Conservation (phyloP, 2,329 filamentous ascomycete genomes). For the Sporothrix phasma region DNA sequence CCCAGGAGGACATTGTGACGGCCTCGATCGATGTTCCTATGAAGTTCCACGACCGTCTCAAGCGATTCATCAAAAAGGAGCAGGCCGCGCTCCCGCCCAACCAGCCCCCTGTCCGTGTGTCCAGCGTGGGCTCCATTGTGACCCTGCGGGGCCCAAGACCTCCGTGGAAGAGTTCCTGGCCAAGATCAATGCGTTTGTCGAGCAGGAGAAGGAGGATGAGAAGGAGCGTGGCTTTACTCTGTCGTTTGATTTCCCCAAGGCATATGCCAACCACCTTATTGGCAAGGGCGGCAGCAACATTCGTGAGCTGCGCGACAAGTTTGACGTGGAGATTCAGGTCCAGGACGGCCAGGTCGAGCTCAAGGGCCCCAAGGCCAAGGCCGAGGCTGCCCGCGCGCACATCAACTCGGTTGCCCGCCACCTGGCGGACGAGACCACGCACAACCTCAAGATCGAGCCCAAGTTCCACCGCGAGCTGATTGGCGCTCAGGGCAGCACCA, state of each 20-base stretch:
- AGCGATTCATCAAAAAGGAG: constrained; percentile 55
- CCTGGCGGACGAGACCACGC: constrained; percentile 82
- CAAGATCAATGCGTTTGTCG: constrained; percentile 70
- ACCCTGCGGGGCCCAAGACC: constrained; percentile 63
- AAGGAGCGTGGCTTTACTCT: constrained; percentile 82
- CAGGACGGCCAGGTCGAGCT: constrained; percentile 91
- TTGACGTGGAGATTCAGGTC: constrained; percentile 71
- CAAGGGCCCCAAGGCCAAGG: constrained; percentile 91
- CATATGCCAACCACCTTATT: constrained; percentile 78
- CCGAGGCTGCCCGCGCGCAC: constrained; percentile 72
- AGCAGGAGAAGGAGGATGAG: constrained; percentile 84
- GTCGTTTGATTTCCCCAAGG: constrained; percentile 87
- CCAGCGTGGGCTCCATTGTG: constrained; percentile 49
- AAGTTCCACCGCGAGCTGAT: constrained; percentile 94
- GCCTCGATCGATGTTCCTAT: constrained; percentile 46
- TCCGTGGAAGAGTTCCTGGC: constrained; percentile 60
- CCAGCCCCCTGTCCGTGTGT: constrained; percentile 51
- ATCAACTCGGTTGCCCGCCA: constrained; percentile 71
- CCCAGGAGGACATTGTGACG: constrained; percentile 46
- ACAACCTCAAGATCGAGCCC: constrained; percentile 79
- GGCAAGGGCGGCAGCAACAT: constrained; percentile 60
- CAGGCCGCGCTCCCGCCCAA: constrained; percentile 46
- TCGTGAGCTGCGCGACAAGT: constrained; percentile 54
- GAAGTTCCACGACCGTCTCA: constrained; percentile 54
- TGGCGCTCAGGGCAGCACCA: constrained; percentile 74